Evolutionary conservation across 1,284 basidiomycete species (phyloP).

Genomic region (Tilletia walkeri): DNA sequence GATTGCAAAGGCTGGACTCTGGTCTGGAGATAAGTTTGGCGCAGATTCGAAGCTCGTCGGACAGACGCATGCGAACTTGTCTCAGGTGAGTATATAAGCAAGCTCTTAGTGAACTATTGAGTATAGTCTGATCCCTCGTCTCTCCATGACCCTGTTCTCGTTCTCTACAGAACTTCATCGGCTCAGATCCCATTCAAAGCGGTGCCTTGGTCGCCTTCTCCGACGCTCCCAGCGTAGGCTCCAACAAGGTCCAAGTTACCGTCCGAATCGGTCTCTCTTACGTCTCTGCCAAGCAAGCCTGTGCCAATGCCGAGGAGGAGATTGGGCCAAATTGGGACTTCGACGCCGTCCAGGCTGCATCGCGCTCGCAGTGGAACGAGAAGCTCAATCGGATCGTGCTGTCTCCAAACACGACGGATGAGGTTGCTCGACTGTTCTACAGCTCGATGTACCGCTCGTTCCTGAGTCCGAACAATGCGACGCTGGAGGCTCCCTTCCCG

Average conservation of each 20-base stretch:
- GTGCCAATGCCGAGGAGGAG: slow-evolving; percentile 42
- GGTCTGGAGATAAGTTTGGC: slow-evolving; percentile 38
- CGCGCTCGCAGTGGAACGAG: slow-evolving; percentile 38
- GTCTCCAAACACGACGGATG: slow-evolving; percentile 30
- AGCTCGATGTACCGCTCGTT: slow-evolving; percentile 46
- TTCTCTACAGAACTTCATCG: slow-evolving; percentile 18
- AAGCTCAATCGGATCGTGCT: slow-evolving; percentile 44
- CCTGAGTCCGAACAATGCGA: slow-evolving; percentile 49
- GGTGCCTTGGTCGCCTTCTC: slow-evolving; percentile 35
- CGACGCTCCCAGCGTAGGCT: neutral
- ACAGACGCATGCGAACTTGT: slow-evolving; percentile 31
- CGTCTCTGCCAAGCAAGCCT: slow-evolving; percentile 41
- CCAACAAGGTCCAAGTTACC: slow-evolving; percentile 23
- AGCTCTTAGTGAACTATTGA: no score
- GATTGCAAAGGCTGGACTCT: slow-evolving; percentile 38
- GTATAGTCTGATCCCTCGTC: no score
- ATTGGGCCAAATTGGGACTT: slow-evolving; percentile 35
- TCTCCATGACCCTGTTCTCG: no score
- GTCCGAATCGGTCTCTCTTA: slow-evolving; percentile 43
- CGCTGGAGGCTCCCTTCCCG: slow-evolving; percentile 23
- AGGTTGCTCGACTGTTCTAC: slow-evolving; percentile 40
- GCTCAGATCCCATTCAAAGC: slow-evolving; percentile 33
- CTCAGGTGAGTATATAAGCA: neutral
- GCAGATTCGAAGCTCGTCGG: slow-evolving; percentile 35
- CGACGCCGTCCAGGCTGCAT: slow-evolving; percentile 29